A percentile compares a stretch with the other conserved stretches of the same genome.
Conservation (phyloP, 164 flowering plant genomes). For the Umbellularia californica region DNA sequence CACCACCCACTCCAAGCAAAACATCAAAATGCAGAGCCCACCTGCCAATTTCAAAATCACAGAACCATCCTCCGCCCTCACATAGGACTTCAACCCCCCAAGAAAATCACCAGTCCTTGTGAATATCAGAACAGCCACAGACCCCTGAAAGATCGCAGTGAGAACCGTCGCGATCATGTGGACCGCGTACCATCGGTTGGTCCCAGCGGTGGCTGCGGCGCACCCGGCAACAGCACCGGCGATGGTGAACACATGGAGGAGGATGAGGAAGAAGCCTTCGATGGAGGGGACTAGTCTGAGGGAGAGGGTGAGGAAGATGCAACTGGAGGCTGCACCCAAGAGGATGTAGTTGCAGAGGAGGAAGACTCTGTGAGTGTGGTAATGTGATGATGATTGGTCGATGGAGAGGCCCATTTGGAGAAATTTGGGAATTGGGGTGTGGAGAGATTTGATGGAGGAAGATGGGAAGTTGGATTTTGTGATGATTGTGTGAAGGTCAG, state of each 20-base stretch:
- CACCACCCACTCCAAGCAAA: slow-evolving; percentile 69
- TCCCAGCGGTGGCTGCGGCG: slow-evolving; percentile 38
- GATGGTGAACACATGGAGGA: slow-evolving; percentile 68
- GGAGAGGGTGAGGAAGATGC: slow-evolving; percentile 80
- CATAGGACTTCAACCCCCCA: slow-evolving; percentile 49
- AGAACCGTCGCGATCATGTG: slow-evolving; percentile 72
- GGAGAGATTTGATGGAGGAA: not conserved
- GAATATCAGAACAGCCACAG: slow-evolving; percentile 62
- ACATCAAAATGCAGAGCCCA: slow-evolving; percentile 35
- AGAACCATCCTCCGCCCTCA: slow-evolving; percentile 60
- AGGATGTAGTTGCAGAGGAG: slow-evolving; percentile 71
- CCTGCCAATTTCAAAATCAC: slow-evolving; percentile 64
- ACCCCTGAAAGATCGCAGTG: slow-evolving; percentile 76
- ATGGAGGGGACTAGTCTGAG: slow-evolving; percentile 69
- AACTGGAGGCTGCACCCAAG: slow-evolving; percentile 75
- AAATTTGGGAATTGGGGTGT: not conserved
- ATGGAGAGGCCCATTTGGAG: slow-evolving; percentile 29
- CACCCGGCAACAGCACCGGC: slow-evolving; percentile 49
- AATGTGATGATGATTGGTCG: slow-evolving; percentile 21
- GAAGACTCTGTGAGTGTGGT: slow-evolving; percentile 64
- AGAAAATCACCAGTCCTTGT: slow-evolving; percentile 50
- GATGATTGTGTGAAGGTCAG: not conserved
- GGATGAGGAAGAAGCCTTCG: slow-evolving; percentile 59
- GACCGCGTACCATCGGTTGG: slow-evolving; percentile 52
- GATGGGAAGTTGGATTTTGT: not conserved